These are phyloP conservation scores for Alternaria novae-zelandiae DNA, from an alignment of 2,329 filamentous ascomycete genomes.

Conservation along the genomic window DNA sequence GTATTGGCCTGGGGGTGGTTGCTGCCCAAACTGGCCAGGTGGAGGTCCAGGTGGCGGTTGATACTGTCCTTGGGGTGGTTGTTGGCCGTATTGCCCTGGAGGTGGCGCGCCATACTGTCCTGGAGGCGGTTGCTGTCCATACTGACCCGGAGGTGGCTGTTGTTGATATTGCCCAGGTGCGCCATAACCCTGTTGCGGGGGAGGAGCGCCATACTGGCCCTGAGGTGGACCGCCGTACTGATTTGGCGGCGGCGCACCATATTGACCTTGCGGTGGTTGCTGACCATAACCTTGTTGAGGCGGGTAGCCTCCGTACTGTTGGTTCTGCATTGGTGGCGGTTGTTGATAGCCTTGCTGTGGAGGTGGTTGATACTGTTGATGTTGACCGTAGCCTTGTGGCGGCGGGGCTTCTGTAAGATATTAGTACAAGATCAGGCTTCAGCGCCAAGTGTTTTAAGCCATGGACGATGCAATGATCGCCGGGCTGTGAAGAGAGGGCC, in stretches of 20 bases:
- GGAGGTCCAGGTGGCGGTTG: slow-evolving; percentile 37
- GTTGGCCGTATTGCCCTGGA: slow-evolving; percentile 28
- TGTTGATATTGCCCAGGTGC: slow-evolving; percentile 13
- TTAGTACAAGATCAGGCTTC: slow-evolving; percentile 24
- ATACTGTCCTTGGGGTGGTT: slow-evolving; percentile 31
- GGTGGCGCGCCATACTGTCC: slow-evolving; percentile 11
- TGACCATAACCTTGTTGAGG: slow-evolving; percentile 39
- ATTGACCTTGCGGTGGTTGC: slow-evolving; percentile 28
- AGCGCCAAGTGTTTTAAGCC: slow-evolving; percentile 21
- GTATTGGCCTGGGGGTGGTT: slow-evolving; percentile 27
- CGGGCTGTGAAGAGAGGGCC: slow-evolving; percentile 10
- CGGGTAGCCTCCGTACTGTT: slow-evolving; percentile 42
- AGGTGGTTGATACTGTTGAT: slow-evolving; percentile 14
- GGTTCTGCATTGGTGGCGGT: slow-evolving; percentile 41
- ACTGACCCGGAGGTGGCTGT: slow-evolving; percentile 29
- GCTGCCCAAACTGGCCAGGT: slow-evolving; percentile 28
- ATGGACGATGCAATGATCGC: slow-evolving; percentile 12
- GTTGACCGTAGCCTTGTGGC: slow-evolving; percentile 34
- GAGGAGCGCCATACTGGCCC: slow-evolving; percentile 30
- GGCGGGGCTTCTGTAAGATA: slow-evolving; percentile 33
- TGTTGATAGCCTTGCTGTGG: slow-evolving; percentile 37
- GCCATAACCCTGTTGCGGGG: slow-evolving; percentile 27
- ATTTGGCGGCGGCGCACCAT: slow-evolving; percentile 47
- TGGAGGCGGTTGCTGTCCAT: slow-evolving; percentile 41
- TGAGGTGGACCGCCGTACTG: slow-evolving; percentile 29